Base-by-base conservation (phyloP, 768 basidiomycete species). In the Inosperma sp. region DNA sequence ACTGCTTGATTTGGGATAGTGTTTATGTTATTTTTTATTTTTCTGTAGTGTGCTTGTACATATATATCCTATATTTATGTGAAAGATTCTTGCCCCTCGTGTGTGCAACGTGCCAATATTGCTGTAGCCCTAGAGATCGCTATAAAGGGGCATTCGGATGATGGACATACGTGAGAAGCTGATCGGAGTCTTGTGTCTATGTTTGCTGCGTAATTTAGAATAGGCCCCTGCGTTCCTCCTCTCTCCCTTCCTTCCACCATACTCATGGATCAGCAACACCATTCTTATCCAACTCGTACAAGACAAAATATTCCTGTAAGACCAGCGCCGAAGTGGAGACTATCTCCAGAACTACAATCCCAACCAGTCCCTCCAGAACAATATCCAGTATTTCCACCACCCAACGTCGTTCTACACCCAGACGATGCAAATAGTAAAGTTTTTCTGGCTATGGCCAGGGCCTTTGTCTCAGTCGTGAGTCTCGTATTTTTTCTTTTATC, bases 351-450 rank as follows among this genome's bases (percentile, higher is more conserved):
- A 47, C 12, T 16, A 36, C 23, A 5, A 31, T 8, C 31, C 33
- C 27, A 12, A 1, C 27, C 17, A 3, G n/a, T n/a, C n/a, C n/a
- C n/a, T n/a, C n/a, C n/a, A 39, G 40, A 58, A 52, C 49, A 60
- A 34, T 53, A 64, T 14, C 72, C 77, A 22, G 51, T 65, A 10
- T 87, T 86, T 58, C 85, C 86, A 2, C 78, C 84, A 0, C 75
- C 77, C 2, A 66, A 81, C 58, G 72, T 87, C 65, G 73, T 84
- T 49, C 75, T 89, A 16, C 87, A 89, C 57, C 78, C 81, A 3
- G 87, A 88, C 56, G 87, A 89, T 66, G 82, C 83, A 9, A 72
- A 64, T 51, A 84, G 74, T 64, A 88, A 84, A 64, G 82, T 87
- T 50, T 83, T 88, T 56, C 74, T 82, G 50, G 85, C 86, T 36